A percentile compares a stretch with the other conserved stretches of the same genome.
phyloP scores from a whole-genome alignment of 2,329 filamentous ascomycete species.

The Alternaria infectoria region DNA sequence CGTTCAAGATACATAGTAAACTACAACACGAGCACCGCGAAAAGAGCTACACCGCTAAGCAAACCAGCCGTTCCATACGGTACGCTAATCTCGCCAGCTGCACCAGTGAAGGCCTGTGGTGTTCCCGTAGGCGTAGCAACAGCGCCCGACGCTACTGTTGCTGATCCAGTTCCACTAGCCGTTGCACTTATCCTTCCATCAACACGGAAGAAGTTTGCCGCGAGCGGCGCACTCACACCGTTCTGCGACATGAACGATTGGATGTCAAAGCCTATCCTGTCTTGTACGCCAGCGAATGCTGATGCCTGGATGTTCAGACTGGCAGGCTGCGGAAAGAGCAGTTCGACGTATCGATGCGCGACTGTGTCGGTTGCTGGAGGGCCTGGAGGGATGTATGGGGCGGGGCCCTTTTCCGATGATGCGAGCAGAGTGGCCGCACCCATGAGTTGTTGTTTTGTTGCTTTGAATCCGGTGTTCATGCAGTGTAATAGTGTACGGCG shows the following conservation, averaged over 20 bases:
- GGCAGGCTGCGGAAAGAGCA: conserved; percentile 42
- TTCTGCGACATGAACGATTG: conserved; percentile 33
- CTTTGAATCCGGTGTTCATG: conserved; percentile 43
- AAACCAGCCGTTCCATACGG: conserved; percentile 17
- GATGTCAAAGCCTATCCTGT: conserved; percentile 39
- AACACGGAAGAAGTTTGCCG: conserved; percentile 45
- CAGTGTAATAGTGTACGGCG: conserved; percentile 43
- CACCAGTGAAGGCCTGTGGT: conserved; percentile 28
- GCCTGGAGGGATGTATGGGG: conserved; percentile 39
- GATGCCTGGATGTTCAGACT: conserved; percentile 28
- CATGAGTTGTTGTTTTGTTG: conserved; percentile 33
- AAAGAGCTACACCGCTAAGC: conserved; percentile 21
- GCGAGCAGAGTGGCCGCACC: conserved; percentile 33
- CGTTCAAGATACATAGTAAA: background rate
- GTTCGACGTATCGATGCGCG: conserved; percentile 44
- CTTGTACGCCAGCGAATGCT: conserved; percentile 27
- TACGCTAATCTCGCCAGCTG: conserved; percentile 16
- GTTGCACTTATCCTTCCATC: conserved; percentile 32
- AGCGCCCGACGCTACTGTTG: conserved; percentile 6
- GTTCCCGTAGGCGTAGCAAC: conserved; percentile 20
- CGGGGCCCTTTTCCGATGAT: conserved; percentile 36
- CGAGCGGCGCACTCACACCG: conserved; percentile 33
- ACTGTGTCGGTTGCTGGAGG: conserved; percentile 43
- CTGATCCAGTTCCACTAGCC: background rate
- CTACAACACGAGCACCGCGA: conserved; percentile 18